These are phyloP conservation scores for Pulveroboletus sp. DNA, from an alignment of 768 basidiomycete species.

Conservation along the genomic window DNA sequence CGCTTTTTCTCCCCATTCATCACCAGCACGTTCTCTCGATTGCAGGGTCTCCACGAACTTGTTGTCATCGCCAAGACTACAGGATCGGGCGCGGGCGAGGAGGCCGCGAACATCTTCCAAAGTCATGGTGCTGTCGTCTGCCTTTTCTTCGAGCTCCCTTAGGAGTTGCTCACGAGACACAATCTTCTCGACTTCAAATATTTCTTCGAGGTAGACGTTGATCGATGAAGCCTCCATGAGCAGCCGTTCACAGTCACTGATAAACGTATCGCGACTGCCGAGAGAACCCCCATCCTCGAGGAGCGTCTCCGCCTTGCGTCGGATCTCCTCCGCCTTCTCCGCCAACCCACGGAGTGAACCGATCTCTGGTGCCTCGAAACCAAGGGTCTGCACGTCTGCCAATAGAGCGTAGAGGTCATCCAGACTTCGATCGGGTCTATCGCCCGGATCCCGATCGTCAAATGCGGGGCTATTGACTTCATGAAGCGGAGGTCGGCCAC, in stretches of 20 bases:
- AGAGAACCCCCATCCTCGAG: slow-evolving; percentile 42
- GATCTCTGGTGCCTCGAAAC: slow-evolving; percentile 84
- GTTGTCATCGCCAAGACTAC: slow-evolving; percentile 62
- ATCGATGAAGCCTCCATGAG: slow-evolving; percentile 68
- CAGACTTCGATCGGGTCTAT: slow-evolving; percentile 67
- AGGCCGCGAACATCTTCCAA: slow-evolving; percentile 76
- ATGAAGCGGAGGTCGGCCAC: slow-evolving; percentile 47
- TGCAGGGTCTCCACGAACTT: slow-evolving; percentile 61
- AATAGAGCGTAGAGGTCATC: slow-evolving; percentile 69
- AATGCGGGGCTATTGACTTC: slow-evolving; percentile 36
- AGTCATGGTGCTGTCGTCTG: slow-evolving; percentile 62
- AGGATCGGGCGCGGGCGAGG: slow-evolving; percentile 64
- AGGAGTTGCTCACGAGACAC: slow-evolving; percentile 76
- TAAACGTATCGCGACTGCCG: slow-evolving; percentile 50
- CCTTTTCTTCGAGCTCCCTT: slow-evolving; percentile 67
- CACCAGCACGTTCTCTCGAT: slow-evolving; percentile 60
- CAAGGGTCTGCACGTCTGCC: slow-evolving; percentile 67
- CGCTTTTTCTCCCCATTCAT: slow-evolving; percentile 74
- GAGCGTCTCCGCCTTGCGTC: slow-evolving; percentile 49
- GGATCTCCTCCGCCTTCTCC: slow-evolving; percentile 61
- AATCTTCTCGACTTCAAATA: slow-evolving; percentile 73
- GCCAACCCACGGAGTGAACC: slow-evolving; percentile 49
- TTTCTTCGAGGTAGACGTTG: slow-evolving; percentile 81
- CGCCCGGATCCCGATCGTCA: slow-evolving; percentile 50
- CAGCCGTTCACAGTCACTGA: slow-evolving; percentile 68